Conservation (phyloP, 225 moss, liverwort and hornwort genomes). For the Lunularia cruciata region DNA sequence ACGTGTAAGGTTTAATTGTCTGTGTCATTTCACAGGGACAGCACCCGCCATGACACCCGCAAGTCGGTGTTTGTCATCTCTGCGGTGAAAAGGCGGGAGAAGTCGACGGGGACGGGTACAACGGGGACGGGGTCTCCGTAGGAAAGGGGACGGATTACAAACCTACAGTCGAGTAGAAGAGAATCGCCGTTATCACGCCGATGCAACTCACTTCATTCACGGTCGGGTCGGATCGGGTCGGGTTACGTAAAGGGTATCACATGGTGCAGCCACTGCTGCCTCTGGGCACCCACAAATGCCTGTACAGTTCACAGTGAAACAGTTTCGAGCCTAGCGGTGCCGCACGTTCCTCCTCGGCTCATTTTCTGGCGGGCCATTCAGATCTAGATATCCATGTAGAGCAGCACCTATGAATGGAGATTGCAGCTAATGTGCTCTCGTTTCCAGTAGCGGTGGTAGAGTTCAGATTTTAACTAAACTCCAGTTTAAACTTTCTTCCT, state of each 20-base stretch:
- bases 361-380: not conserved
- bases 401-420: not conserved
- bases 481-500: too few relatives aligned
- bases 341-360: not conserved
- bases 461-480: too few relatives aligned
- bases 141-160: not conserved
- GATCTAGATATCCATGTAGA: not conserved
- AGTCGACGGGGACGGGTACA: not conserved
- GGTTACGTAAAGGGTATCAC: not conserved
- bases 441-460: too few relatives aligned
- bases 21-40: not conserved
- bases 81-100: conserved; percentile 13
- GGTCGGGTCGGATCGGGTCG: not conserved
- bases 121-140: conserved; percentile 1
- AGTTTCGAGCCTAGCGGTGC: not conserved
- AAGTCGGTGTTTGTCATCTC: not conserved
- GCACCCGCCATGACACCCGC: conserved; percentile 3
- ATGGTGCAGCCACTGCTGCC: not conserved
- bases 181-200: not conserved
- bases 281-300: not conserved
- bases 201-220: not conserved
- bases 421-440: too few relatives aligned
- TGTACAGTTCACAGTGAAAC: too few relatives aligned
- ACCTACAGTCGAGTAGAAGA: conserved; percentile 4
- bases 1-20: not conserved